Evolutionary conservation across 2,329 filamentous ascomycete genomes (phyloP).

Genomic region (Apiospora malaysiana): DNA sequence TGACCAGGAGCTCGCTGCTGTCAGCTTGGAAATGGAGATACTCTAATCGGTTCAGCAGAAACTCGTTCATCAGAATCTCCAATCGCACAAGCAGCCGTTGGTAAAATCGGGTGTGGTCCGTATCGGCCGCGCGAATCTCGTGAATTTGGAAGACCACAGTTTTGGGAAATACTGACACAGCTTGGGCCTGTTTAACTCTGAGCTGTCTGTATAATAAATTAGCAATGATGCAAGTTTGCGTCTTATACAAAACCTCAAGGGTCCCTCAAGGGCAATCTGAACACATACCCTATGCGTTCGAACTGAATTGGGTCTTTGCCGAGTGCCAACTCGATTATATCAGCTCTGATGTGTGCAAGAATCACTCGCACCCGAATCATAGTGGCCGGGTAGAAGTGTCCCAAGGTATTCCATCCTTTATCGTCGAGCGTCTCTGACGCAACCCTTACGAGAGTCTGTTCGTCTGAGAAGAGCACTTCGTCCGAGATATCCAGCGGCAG

Average conservation of each 20-base stretch:
- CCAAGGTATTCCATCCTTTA: constrained; percentile 45
- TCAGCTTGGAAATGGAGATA: constrained; percentile 49
- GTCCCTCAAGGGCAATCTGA: neutral
- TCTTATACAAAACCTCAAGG: neutral
- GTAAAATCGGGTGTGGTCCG: constrained; percentile 44
- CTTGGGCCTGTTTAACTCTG: neutral
- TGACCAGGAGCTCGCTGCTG: constrained; percentile 47
- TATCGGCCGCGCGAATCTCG: constrained; percentile 42
- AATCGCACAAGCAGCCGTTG: constrained; percentile 53
- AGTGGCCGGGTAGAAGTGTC: constrained; percentile 39
- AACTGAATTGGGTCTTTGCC: constrained; percentile 38
- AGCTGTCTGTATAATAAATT: neutral
- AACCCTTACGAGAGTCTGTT: constrained; percentile 31
- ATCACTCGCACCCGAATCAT: constrained; percentile 37
- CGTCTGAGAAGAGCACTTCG: constrained; percentile 41
- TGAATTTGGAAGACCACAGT: constrained; percentile 46
- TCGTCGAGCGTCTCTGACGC: constrained; percentile 39
- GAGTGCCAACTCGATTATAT: constrained; percentile 63
- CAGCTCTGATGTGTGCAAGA: constrained; percentile 59
- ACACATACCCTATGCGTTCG: neutral
- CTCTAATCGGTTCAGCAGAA: constrained; percentile 63
- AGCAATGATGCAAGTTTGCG: neutral
- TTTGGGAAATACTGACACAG: constrained; percentile 42
- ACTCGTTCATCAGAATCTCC: constrained; percentile 61
- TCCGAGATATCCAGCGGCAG: constrained; percentile 47